Evolutionary conservation across 257 asterid species (phyloP).

Genomic region (Solanum microdontum): DNA sequence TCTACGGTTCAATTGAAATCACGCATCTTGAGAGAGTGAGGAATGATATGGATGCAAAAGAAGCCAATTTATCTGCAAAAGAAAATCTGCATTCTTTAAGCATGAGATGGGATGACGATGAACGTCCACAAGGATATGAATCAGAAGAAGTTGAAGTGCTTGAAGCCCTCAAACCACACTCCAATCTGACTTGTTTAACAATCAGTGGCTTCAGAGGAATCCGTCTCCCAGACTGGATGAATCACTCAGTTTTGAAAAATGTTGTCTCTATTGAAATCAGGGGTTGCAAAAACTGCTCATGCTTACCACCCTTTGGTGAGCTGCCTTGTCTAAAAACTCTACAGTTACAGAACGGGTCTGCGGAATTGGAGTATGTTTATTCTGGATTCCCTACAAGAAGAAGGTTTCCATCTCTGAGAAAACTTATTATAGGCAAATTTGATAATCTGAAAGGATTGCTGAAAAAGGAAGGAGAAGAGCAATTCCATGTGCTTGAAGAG

Average conservation of each 20-base stretch:
- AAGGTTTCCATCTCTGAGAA: too few relatives aligned
- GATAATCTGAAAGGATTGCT: slow-evolving; percentile 7
- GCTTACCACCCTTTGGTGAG: slow-evolving; percentile 11
- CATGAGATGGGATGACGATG: too few relatives aligned
- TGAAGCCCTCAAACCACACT: slow-evolving; percentile 16
- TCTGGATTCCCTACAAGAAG: not conserved
- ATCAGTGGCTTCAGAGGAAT: slow-evolving; percentile 8
- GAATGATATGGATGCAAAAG: too few relatives aligned
- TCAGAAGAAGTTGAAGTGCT: not conserved
- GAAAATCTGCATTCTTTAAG: too few relatives aligned
- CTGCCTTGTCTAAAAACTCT: not conserved
- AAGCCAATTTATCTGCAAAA: too few relatives aligned
- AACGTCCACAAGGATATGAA: too few relatives aligned
- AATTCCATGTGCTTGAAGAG: slow-evolving; percentile 3
- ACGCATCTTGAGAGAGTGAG: too few relatives aligned
- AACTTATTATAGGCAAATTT: not conserved
- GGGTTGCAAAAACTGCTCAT: not conserved
- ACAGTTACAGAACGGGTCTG: not conserved
- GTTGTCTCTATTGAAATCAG: too few relatives aligned
- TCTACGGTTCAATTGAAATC: too few relatives aligned
- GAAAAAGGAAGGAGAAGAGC: not conserved
- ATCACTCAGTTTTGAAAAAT: too few relatives aligned
- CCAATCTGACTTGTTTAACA: not conserved
- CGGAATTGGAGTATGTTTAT: not conserved
- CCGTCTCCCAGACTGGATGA: not conserved